A percentile compares a stretch with the other conserved stretches of the same genome.
Conservation (phyloP, 805 yeast species). For the Metschnikowia lachancei region DNA sequence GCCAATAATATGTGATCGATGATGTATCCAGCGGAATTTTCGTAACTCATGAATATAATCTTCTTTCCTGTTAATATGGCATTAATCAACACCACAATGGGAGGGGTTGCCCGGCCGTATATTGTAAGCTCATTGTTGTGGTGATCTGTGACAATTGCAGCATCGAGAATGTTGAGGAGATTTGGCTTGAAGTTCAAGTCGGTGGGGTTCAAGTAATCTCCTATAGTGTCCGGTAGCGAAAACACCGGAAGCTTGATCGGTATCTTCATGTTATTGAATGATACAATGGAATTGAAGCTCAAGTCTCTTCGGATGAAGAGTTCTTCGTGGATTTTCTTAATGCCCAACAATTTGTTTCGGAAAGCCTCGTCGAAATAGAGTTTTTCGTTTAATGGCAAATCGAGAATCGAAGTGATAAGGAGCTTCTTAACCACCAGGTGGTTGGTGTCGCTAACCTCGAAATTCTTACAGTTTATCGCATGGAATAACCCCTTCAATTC, state of each 20-base stretch:
- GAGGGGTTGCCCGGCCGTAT: slow-evolving; percentile 54
- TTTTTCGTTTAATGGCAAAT: slow-evolving; percentile 42
- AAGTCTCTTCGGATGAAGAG: slow-evolving; percentile 44
- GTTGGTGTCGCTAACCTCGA: slow-evolving; percentile 20
- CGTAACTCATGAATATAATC: slow-evolving; percentile 39
- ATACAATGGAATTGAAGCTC: slow-evolving; percentile 38
- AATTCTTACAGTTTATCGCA: slow-evolving; percentile 33
- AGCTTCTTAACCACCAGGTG: slow-evolving; percentile 36
- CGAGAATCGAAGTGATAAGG: slow-evolving; percentile 41
- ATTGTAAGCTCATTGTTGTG: slow-evolving; percentile 49
- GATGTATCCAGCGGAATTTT: slow-evolving; percentile 43
- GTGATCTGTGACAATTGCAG: slow-evolving; percentile 33
- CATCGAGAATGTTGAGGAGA: slow-evolving; percentile 33
- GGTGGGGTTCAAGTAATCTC: slow-evolving; percentile 46
- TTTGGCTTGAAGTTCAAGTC: slow-evolving; percentile 42
- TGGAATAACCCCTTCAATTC: slow-evolving; percentile 30
- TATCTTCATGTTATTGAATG: slow-evolving; percentile 42
- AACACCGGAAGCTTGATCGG: slow-evolving; percentile 45
- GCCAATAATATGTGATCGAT: slow-evolving; percentile 40
- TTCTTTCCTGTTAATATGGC: slow-evolving; percentile 39
- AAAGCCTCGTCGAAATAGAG: slow-evolving; percentile 40
- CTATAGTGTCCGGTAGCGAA: slow-evolving; percentile 40
- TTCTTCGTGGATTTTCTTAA: slow-evolving; percentile 27
- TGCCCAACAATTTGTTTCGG: slow-evolving; percentile 35
- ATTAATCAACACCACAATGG: slow-evolving; percentile 35